Evolutionary conservation across 1,284 basidiomycete genomes (phyloP).

Genomic region (Cutaneotrichosporon dermatis): DNA sequence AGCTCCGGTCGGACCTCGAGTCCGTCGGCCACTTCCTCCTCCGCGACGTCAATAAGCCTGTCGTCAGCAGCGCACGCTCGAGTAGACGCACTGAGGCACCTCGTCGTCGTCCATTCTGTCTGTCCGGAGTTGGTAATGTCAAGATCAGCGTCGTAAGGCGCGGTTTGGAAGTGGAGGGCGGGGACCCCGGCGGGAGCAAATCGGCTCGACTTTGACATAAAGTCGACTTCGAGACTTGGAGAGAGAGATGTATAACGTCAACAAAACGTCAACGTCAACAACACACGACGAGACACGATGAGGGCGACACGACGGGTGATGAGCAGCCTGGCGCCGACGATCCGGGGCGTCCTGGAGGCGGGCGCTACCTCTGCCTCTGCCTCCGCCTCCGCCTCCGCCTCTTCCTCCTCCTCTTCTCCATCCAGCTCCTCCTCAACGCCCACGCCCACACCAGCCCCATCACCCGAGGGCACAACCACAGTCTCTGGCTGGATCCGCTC

Average conservation of each 20-base stretch:
- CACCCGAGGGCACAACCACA: background rate
- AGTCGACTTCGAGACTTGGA: background rate
- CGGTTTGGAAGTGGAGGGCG: background rate
- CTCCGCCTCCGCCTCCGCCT: background rate
- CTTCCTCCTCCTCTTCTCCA: no score
- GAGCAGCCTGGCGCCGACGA: constrained; percentile 6
- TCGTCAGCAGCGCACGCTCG: background rate
- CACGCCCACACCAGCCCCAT: no score
- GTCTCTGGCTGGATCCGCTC: constrained; percentile 76
- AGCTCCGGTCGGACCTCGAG: background rate
- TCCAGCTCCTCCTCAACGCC: no score
- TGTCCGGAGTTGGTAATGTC: background rate
- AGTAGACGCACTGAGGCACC: constrained; percentile 11
- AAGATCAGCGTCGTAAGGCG: background rate
- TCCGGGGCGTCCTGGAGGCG: constrained; percentile 3
- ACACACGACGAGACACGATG: background rate
- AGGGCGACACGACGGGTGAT: background rate
- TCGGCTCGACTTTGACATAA: background rate
- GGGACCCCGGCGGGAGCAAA: constrained; percentile 10
- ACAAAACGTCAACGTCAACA: background rate
- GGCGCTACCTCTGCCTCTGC: background rate
- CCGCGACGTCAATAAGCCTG: constrained; percentile 10
- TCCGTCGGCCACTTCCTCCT: background rate
- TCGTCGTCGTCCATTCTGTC: constrained; percentile 14
- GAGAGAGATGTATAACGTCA: background rate